Evolutionary conservation across 176 grass and related monocot species (phyloP), one percentile per base, ranked within the genome.

Genomic region (Lolium multiflorum): DNA sequence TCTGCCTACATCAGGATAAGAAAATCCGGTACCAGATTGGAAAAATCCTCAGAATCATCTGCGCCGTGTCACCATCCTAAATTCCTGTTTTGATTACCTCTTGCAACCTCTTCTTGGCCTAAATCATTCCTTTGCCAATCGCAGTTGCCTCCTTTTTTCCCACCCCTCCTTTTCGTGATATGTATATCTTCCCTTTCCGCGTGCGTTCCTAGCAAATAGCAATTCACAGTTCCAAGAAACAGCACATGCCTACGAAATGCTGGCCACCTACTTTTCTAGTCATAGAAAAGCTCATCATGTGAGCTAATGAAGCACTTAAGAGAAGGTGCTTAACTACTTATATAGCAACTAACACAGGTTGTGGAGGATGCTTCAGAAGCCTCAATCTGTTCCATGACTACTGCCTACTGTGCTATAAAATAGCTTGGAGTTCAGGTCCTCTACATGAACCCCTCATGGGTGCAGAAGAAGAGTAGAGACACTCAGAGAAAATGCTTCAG

Each of bases 361-460:
- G 78, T 89, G 85, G 85, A 84, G 50, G 68, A 63, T 65, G 89
- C 60, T 87, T 87, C 85, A 75, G 67, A 87, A 59, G 2, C 81
- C 89, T 87, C 74, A 66, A 39, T 65, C 74, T 72, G 63, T 46
- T 20, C 56, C 54, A 43, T 61, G 18, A 15, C 44, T 63, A 39
- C 16, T 20, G 48, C 11, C 41, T 63, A n/a, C 35, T 22, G 50
- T 35, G 9, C 80, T 87, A 90, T 90, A 90, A 80, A 87, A 83
- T 44, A 87, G 58, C 46, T 17, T 2, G 1, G 6, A 9, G 49
- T 48, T 41, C 43, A 56, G 63, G 81, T 24, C 35, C 84, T 83
- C 46, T 58, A 73, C 69, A 68, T 62, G 68, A 71, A 14, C 8
- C 5, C 11, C 46, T 44, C 12, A 73, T 86, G 80, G 74, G 78